phyloP scores from a whole-genome alignment of 2,329 filamentous ascomycete species.

The Fusarium sp. region DNA sequence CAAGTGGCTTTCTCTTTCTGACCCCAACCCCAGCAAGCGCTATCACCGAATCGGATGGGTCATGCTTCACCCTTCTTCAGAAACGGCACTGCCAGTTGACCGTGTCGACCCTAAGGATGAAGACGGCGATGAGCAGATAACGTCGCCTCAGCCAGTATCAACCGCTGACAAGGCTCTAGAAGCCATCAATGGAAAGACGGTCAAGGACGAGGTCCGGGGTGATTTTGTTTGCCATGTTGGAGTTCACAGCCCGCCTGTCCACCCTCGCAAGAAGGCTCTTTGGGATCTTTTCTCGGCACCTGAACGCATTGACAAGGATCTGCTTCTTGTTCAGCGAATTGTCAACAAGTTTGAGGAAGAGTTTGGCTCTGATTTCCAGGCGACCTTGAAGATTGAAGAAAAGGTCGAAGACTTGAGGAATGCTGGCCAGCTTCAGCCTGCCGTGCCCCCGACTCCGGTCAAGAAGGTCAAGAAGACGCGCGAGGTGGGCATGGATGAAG shows the following conservation, averaged over 20 bases:
- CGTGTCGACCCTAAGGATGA: conserved; percentile 80
- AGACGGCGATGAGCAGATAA: conserved; percentile 68
- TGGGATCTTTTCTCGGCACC: conserved; percentile 98
- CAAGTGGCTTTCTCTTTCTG: conserved; percentile 94
- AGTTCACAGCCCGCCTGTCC: conserved; percentile 88
- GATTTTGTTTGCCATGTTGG: conserved; percentile 99
- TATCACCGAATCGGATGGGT: conserved; percentile 99
- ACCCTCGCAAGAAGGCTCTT: conserved; percentile 91
- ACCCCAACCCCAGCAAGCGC: conserved; percentile 96
- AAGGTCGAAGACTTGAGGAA: conserved; percentile 84
- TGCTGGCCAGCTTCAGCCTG: conserved; percentile 81
- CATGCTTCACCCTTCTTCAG: conserved; percentile 85
- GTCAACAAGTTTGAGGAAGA: conserved; percentile 88
- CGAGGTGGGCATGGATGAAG: conserved; percentile 70
- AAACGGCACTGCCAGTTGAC: conserved; percentile 74
- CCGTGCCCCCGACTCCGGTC: conserved; percentile 60
- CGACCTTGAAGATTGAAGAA: conserved; percentile 83
- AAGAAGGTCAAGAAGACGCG: conserved; percentile 73
- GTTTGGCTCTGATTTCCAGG: conserved; percentile 81
- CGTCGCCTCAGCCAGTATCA: conserved; percentile 63
- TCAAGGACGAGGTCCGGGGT: conserved; percentile 91
- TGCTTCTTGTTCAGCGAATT: conserved; percentile 84
- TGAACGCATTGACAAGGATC: conserved; percentile 91
- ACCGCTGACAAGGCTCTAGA: conserved; percentile 90
- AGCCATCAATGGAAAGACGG: conserved; percentile 97